These are phyloP conservation scores for Vaucheria bursata DNA, from an alignment of 352 stramenopile genomes.

Conservation along the genomic window DNA sequence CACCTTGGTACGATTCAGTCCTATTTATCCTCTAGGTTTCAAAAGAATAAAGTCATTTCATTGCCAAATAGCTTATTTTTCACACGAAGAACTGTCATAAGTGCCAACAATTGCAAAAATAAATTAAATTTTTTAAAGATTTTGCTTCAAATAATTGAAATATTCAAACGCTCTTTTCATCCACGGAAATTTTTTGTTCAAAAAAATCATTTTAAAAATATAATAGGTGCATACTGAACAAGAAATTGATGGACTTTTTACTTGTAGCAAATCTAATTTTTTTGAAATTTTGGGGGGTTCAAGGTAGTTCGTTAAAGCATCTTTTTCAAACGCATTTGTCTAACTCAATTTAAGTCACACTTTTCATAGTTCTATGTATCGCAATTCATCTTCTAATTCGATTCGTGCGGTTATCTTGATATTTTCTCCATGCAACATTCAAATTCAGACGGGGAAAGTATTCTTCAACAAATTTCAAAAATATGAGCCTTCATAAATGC, in stretches of 20 bases:
- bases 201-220: no score
- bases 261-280: no score
- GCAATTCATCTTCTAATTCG: background rate
- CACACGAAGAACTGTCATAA: background rate
- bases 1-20: background rate
- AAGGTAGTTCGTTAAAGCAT: no score
- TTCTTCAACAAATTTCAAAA: background rate
- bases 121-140: background rate
- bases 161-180: background rate
- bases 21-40: background rate
- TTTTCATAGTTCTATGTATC: no score
- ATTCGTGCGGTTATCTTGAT: background rate
- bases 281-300: no score
- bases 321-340: no score
- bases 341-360: no score
- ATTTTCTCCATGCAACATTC: background rate
- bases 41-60: background rate
- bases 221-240: no score
- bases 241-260: no score
- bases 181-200: background rate
- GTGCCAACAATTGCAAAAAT: background rate
- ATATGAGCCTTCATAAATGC: no score
- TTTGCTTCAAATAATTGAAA: background rate
- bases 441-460: background rate
- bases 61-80: background rate